These are phyloP conservation scores for Blastobotrys americana DNA, from an alignment of 805 yeast genomes.

Conservation along the genomic window DNA sequence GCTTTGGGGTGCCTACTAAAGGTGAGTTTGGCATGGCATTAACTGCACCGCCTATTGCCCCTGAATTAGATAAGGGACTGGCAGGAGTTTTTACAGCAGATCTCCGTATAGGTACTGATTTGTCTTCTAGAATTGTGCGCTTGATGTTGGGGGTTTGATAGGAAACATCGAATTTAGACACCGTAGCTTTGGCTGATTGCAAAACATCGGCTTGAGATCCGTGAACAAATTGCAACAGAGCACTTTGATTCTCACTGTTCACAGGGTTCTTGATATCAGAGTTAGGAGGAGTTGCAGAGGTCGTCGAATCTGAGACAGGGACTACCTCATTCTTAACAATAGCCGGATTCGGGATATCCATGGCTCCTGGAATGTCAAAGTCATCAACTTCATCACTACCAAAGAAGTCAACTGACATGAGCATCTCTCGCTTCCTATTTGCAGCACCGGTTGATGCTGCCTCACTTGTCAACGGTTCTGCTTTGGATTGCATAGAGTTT, in stretches of 20 bases:
- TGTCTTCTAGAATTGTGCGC: conserved; percentile 3
- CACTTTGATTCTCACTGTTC: conserved; percentile 1
- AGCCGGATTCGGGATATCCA: not conserved
- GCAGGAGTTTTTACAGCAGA: not conserved
- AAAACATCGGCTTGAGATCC: conserved; percentile 4
- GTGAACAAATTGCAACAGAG: conserved; percentile 1
- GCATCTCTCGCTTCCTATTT: not conserved
- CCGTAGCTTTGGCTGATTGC: not conserved
- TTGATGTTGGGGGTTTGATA: conserved; percentile 3
- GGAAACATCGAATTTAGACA: conserved; percentile 2
- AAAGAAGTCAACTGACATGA: conserved; percentile 3
- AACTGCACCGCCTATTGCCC: too few species aligned
- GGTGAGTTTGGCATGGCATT: too few species aligned
- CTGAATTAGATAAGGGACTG: not conserved
- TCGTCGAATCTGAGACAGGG: not conserved
- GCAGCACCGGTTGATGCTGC: conserved; percentile 1
- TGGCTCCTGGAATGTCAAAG: conserved; percentile 3
- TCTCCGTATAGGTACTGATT: conserved; percentile 3
- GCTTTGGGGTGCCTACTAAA: too few species aligned
- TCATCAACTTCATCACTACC: conserved; percentile 9
- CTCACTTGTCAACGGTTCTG: not conserved
- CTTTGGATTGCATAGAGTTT: not conserved
- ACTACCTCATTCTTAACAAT: too few species aligned
- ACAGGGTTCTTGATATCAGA: conserved; percentile 1
- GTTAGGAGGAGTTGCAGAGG: not conserved